phyloP scores from a whole-genome alignment of 1,284 basidiomycete species.

The Naganishia sp. region DNA sequence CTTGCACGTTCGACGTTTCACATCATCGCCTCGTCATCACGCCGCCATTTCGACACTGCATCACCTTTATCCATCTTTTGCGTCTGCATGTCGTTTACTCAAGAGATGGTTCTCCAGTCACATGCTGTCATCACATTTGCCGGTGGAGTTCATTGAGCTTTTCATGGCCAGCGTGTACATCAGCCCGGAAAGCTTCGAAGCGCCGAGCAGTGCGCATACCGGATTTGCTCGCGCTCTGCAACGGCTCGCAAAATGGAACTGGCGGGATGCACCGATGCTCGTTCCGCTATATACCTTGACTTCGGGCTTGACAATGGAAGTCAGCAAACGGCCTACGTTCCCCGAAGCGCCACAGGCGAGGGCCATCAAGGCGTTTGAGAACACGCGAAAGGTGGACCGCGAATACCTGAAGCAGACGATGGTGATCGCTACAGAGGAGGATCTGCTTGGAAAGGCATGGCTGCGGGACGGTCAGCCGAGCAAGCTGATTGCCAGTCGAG shows the following conservation, averaged over 20 bases:
- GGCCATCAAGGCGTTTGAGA: slow-evolving; percentile 59
- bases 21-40: slow-evolving; percentile 81
- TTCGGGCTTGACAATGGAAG: slow-evolving; percentile 51
- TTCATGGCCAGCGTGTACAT: slow-evolving; percentile 68
- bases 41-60: slow-evolving; percentile 75
- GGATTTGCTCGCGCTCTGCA: slow-evolving; percentile 79
- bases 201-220: slow-evolving; percentile 57
- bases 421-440: slow-evolving; percentile 78
- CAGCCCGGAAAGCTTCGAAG: slow-evolving; percentile 47
- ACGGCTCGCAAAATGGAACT: slow-evolving; percentile 81
- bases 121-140: slow-evolving; percentile 76
- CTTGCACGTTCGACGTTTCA: slow-evolving; percentile 69
- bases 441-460: slow-evolving; percentile 75
- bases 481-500: slow-evolving; percentile 67
- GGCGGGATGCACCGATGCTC: slow-evolving; percentile 59
- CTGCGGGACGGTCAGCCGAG: slow-evolving; percentile 63
- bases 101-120: slow-evolving; percentile 93
- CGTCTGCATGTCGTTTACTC: slow-evolving; percentile 79
- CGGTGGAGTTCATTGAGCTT: slow-evolving; percentile 79
- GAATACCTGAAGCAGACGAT: slow-evolving; percentile 64
- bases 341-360: slow-evolving; percentile 60
- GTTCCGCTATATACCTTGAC: slow-evolving; percentile 56
- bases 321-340: slow-evolving; percentile 64
- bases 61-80: slow-evolving; percentile 76
- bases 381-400: slow-evolving; percentile 51